Conservation (phyloP, 176 grass and related monocot species). For the Metroxylon sagu region DNA sequence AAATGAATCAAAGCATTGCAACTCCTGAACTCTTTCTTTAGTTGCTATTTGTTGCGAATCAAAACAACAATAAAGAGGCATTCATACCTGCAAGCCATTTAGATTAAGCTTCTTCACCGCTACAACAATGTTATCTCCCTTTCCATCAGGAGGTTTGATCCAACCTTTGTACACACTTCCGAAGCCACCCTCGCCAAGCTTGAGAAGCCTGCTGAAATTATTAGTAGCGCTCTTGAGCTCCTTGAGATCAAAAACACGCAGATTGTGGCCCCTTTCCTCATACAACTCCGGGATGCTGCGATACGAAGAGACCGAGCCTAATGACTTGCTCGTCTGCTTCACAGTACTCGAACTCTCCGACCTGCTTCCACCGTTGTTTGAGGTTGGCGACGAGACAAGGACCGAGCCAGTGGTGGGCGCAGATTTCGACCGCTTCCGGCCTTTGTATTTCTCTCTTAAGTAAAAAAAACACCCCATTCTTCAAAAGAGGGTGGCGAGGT, state of each 20-base stretch:
- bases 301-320: constrained; percentile 40
- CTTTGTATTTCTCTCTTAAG: not conserved
- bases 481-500: not conserved
- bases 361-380: not conserved
- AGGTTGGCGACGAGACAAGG: not conserved
- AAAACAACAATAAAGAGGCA: not conserved
- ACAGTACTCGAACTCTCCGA: constrained; percentile 1
- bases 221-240: constrained; percentile 53
- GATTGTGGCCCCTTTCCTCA: constrained; percentile 40
- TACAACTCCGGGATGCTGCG: constrained; percentile 66
- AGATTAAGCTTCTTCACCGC: constrained; percentile 59
- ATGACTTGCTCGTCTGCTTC: constrained; percentile 31
- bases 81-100: constrained; percentile 46
- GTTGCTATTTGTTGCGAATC: not conserved
- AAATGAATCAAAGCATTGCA: too few species aligned
- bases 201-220: constrained; percentile 61
- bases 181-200: constrained; percentile 72
- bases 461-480: constrained; percentile 14
- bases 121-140: constrained; percentile 32
- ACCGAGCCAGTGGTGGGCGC: not conserved
- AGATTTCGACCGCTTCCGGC: not conserved
- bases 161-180: constrained; percentile 71
- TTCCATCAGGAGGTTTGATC: constrained; percentile 34
- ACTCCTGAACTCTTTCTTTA: not conserved
- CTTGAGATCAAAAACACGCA: constrained; percentile 45